These are phyloP conservation scores for Phoenix dactylifera DNA, from an alignment of 176 grass and related monocot species.

Conservation along the genomic window DNA sequence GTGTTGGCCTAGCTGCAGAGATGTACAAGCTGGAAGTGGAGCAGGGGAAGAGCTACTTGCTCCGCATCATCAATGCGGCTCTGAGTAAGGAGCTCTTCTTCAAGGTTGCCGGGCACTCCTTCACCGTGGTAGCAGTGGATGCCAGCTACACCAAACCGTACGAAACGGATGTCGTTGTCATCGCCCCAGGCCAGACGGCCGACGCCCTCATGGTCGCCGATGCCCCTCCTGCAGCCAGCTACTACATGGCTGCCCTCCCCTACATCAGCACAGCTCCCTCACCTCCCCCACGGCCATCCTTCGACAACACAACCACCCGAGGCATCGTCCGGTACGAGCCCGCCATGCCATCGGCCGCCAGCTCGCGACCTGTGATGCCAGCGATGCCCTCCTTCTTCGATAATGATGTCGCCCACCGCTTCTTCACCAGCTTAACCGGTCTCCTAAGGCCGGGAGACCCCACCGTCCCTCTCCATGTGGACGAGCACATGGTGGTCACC, in stretches of 20 bases:
- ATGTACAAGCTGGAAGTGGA: slow-evolving; percentile 22
- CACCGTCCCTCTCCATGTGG: slow-evolving; percentile 30
- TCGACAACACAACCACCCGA: slow-evolving; percentile 31
- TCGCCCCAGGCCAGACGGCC: too few species aligned
- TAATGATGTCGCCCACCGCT: slow-evolving; percentile 24
- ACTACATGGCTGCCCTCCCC: slow-evolving; percentile 50
- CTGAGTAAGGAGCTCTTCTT: slow-evolving; percentile 11
- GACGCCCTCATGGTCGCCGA: slow-evolving; percentile 45
- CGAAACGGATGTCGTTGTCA: too few species aligned
- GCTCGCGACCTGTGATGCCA: slow-evolving; percentile 7
- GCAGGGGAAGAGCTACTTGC: slow-evolving; percentile 32
- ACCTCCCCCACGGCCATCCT: slow-evolving; percentile 7
- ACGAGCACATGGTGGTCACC: slow-evolving; percentile 38
- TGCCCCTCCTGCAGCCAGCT: slow-evolving; percentile 18
- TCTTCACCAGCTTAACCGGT: slow-evolving; percentile 36
- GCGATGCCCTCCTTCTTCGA: slow-evolving; percentile 40
- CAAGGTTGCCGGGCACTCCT: too few species aligned
- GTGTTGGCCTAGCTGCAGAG: neutral
- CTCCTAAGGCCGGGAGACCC: slow-evolving; percentile 30
- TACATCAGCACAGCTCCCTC: slow-evolving; percentile 17
- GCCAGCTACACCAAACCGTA: too few species aligned
- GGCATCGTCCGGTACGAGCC: slow-evolving; percentile 28
- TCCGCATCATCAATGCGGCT: slow-evolving; percentile 62
- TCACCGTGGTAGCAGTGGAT: too few species aligned
- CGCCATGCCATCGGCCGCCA: too few species aligned